Evolutionary conservation across 805 yeast genomes (phyloP).

Genomic region (Saturnispora halmiae): DNA sequence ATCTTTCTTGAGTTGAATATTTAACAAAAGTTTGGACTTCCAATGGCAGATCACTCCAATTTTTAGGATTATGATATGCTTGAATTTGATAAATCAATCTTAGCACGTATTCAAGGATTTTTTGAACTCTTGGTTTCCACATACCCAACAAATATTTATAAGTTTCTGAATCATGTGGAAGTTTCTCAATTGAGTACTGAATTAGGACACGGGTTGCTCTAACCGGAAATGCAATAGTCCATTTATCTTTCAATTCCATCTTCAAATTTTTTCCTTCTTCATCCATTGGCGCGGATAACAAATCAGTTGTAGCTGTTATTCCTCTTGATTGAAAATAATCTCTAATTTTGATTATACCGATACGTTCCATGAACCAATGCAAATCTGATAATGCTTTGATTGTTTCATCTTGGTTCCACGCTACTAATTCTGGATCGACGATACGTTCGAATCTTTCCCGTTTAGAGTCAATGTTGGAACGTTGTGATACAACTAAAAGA

Average conservation of each 20-base stretch:
- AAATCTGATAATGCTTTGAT: slow-evolving; percentile 82
- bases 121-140: slow-evolving; percentile 92
- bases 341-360: slow-evolving; percentile 91
- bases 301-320: slow-evolving; percentile 65
- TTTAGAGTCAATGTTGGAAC: slow-evolving; percentile 67
- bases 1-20: slow-evolving; percentile 82
- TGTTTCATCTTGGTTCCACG: slow-evolving; percentile 90
- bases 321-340: slow-evolving; percentile 78
- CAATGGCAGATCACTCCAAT: slow-evolving; percentile 80
- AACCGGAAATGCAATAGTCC: slow-evolving; percentile 92
- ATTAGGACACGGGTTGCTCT: slow-evolving; percentile 91
- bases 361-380: slow-evolving; percentile 97
- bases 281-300: slow-evolving; percentile 78
- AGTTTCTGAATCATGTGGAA: slow-evolving; percentile 70
- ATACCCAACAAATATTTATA: slow-evolving; percentile 58
- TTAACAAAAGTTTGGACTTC: slow-evolving; percentile 90
- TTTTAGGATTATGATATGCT: slow-evolving; percentile 87
- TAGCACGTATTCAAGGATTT: slow-evolving; percentile 83
- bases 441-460: slow-evolving; percentile 67
- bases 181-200: slow-evolving; percentile 89
- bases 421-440: slow-evolving; percentile 85
- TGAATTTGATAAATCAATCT: slow-evolving; percentile 85
- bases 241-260: slow-evolving; percentile 71
- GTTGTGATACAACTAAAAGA: slow-evolving; percentile 79
- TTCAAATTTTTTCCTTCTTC: slow-evolving; percentile 74